Base-by-base conservation (phyloP, 495 filamentous ascomycete genomes). In the Podospora bellae-mahoneyi region DNA sequence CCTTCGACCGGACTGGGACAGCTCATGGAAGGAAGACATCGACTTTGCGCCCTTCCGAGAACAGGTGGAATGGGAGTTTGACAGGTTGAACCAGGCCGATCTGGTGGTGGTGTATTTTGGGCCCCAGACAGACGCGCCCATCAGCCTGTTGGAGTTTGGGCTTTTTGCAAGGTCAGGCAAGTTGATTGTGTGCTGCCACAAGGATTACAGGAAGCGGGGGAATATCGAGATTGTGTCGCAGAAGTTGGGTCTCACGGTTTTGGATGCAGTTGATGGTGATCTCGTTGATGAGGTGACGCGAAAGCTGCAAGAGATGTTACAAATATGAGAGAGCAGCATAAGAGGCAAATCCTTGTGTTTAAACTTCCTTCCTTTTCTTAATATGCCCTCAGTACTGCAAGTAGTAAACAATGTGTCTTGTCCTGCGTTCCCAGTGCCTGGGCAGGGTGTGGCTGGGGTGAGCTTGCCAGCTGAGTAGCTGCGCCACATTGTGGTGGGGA, bases 51-150 rank as follows among this genome's bases (percentile, higher is more conserved):
- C 78, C 0, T 89, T 84, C 69, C 71, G 73, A 1, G 73, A 83
- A 67, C 87, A 89, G 73, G 84, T 87, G 0, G 76, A 82, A 53
- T 89, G 86, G 86, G 86, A 90, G 75, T 77, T 89, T 10, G 78
- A 84, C 20, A 84, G 79, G 73, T 81, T 85, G 65, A 83, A 85
- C 55, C 64, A 57, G 0, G 84, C 83, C 6, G 82, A 86, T 66
- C 64, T 88, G 19, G 78, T 89, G 6, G 83, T 84, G 7, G 66
- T 89, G 30, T 88, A 83, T 71, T 88, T 87, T 59, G 81, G 85
- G 48, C 76, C 79, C 0, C 73, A 62, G 0, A 76, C 72, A 5
- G 69, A 76, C 13, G 75, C 73, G 23, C 76, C 75, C 2, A 70
- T 77, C 60, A 73, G 69, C 26, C 60, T 77, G 53, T 59, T 77